Evolutionary conservation across 345 rosid genomes (phyloP), one percentile per base, ranked within the genome.

Genomic region (Combretum micranthum): DNA sequence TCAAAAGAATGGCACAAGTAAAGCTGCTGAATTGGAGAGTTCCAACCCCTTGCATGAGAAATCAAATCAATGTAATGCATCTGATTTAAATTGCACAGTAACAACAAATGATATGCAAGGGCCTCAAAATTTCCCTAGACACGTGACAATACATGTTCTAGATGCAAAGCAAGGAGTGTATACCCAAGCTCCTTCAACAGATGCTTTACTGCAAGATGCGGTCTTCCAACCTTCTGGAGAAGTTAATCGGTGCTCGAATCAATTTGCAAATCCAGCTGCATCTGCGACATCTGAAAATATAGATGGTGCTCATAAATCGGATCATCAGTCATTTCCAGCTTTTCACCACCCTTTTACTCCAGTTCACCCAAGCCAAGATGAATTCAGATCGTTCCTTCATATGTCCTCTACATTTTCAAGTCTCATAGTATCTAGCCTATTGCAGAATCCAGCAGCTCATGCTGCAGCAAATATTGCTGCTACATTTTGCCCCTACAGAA

Each of bases 381-480:
- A 80, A 70, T 81, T 78, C 59, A 77, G 56, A 68, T 83, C 88
- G n/a, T 81, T 81, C 73, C 83, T 80, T 57, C 92, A 84, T 21
- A 65, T 76, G 3, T 82, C 96, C 47, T 83, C 96, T 50, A 63
- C 83, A 10, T 91, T 86, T 81, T 81, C 90, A 13, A 84, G 78
- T 72, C 93, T 80, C 46, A 42, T 92, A 53, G 70, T 77, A 55
- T 86, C 96, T 61, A 67, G 72, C 66, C 70, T 92, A 73, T 68
- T 83, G 63, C 98, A 92, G 53, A 84, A 86, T 69, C 95, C 98
- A 12, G 84, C 90, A 42, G 85, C 93, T 46, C 87, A 88, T 69
- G 83, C 86, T 20, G 90, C 90, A 22, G 95, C 96, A 43, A 83
- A 77, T 72, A 75, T 86, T 69, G 88, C 96, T 25, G 90, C 96